A percentile compares a stretch with the other conserved stretches of the same genome.
Conservation (phyloP, 306 rosid species). For the Argentina anserina region DNA sequence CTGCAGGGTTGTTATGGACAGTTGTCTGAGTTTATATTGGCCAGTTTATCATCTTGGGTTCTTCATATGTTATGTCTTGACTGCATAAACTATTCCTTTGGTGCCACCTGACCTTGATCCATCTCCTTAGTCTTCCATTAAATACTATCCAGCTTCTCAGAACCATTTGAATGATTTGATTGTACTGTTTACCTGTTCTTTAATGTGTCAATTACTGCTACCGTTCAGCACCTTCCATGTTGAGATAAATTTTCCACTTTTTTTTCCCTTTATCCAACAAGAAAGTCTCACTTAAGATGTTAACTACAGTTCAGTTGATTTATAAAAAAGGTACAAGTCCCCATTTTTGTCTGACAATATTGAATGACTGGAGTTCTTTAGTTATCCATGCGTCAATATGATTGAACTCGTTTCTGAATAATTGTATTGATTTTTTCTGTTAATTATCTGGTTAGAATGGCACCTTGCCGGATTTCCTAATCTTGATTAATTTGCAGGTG, state of each 20-base stretch:
- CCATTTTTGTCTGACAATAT: neutral
- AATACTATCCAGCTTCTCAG: neutral
- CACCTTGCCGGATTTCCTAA: neutral
- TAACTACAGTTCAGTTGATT: neutral
- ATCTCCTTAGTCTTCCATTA: too few relatives aligned
- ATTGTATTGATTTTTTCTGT: neutral
- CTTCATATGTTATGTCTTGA: neutral
- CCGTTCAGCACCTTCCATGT: neutral
- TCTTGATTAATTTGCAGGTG: slow-evolving; percentile 16
- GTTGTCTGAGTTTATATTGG: slow-evolving; percentile 1
- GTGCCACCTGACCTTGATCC: neutral
- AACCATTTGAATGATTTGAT: neutral
- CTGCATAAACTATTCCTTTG: neutral
- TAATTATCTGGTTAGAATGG: neutral
- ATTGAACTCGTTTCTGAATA: neutral
- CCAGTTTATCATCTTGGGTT: slow-evolving; percentile 7
- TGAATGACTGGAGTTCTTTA: neutral
- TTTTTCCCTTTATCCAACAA: neutral
- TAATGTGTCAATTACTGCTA: neutral
- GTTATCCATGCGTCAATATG: neutral
- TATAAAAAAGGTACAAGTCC: neutral
- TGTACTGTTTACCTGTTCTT: neutral
- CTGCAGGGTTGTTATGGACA: neutral
- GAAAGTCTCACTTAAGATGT: neutral
- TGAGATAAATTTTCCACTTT: neutral